A percentile compares a stretch with the other conserved stretches of the same genome.
Conservation (phyloP, 139 green algal species). For the Micromonas pusilla region DNA sequence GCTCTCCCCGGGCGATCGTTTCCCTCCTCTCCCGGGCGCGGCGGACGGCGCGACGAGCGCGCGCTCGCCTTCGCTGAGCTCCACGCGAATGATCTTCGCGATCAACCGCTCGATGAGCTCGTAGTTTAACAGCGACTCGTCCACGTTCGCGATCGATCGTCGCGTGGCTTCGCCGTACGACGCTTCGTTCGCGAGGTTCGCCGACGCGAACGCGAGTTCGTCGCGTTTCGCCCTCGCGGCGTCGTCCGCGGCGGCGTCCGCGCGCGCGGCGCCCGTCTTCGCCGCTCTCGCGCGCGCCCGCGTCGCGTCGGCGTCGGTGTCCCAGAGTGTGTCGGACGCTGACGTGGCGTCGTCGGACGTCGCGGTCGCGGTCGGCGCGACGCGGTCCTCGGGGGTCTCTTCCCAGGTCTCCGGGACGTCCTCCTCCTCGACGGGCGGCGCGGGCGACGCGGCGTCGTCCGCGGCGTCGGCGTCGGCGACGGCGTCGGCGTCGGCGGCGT, state of each 20-base stretch:
- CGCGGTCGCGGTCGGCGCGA: neutral
- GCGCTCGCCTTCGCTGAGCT: neutral
- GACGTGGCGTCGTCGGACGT: neutral
- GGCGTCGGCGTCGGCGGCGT: neutral
- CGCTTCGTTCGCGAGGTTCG: neutral
- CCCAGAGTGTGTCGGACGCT: neutral
- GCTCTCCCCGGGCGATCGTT: conserved; percentile 1
- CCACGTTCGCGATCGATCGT: conserved; percentile 9
- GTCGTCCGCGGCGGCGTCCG: too few species aligned
- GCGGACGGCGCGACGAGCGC: neutral
- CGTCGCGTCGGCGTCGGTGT: neutral
- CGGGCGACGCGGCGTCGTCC: too few species aligned
- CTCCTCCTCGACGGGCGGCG: too few species aligned
- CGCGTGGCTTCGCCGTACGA: neutral
- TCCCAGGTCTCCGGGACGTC: conserved; percentile 21
- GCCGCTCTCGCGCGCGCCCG: neutral
- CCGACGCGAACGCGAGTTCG: neutral
- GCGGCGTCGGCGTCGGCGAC: neutral
- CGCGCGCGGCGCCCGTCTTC: neutral
- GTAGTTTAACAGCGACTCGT: conserved; percentile 16
- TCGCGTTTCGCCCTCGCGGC: neutral
- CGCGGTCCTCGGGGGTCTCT: neutral
- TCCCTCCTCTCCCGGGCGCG: neutral
- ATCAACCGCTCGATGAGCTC: conserved; percentile 5
- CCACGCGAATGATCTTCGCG: neutral